These are phyloP conservation scores for Fusarium chlamydosporum DNA, from an alignment of 2,329 filamentous ascomycete species.

Conservation along the genomic window DNA sequence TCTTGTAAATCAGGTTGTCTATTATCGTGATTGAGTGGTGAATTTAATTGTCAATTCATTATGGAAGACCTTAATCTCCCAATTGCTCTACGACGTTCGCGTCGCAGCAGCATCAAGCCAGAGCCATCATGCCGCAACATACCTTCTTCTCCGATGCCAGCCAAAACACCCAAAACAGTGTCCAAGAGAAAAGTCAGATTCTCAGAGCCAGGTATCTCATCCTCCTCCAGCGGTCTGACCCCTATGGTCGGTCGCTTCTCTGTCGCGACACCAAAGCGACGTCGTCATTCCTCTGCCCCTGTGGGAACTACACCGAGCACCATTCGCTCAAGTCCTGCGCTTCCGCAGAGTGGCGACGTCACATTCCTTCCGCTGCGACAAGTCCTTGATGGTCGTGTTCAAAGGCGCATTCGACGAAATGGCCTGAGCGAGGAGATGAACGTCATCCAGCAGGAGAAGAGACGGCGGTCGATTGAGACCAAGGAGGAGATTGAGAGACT, in stretches of 20 bases:
- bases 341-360: constrained; percentile 56
- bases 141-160: constrained; percentile 29
- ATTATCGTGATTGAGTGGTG: neutral
- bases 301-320: constrained; percentile 43
- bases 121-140: constrained; percentile 40
- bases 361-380: constrained; percentile 64
- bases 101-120: constrained; percentile 60
- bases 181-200: constrained; percentile 69
- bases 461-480: constrained; percentile 55
- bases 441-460: constrained; percentile 63
- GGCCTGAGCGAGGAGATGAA: constrained; percentile 72
- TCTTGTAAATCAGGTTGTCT: neutral
- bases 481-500: constrained; percentile 65
- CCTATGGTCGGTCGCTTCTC: constrained; percentile 69
- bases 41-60: neutral
- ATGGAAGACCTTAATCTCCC: constrained; percentile 63
- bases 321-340: constrained; percentile 26
- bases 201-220: constrained; percentile 67
- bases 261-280: constrained; percentile 58
- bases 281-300: constrained; percentile 64
- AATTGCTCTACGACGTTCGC: constrained; percentile 68
- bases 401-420: constrained; percentile 69
- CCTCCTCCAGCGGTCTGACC: constrained; percentile 66
- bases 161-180: constrained; percentile 52
- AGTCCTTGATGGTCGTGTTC: constrained; percentile 69